A percentile compares a stretch with the other conserved stretches of the same genome.
phyloP scores from a whole-genome alignment of 2,329 filamentous ascomycete species.

The Penicillium aurantiogriseum region DNA sequence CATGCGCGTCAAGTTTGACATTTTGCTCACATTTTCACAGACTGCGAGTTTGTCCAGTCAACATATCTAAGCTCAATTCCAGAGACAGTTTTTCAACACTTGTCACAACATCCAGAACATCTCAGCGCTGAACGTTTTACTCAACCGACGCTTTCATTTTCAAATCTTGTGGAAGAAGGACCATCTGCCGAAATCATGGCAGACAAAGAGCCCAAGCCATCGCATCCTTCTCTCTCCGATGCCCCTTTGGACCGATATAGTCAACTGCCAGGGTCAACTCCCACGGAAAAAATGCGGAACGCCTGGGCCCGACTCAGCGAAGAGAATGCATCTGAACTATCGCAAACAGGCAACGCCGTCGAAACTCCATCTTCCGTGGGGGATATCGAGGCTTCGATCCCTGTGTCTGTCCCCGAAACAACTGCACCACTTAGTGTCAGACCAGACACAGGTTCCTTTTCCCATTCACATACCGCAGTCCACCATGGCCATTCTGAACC shows the following conservation, averaged over 20 bases:
- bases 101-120: not conserved
- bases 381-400: constrained; percentile 38
- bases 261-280: constrained; percentile 30
- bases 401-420: constrained; percentile 29
- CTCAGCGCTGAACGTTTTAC: not conserved
- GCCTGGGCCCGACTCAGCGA: constrained; percentile 31
- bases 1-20: not conserved
- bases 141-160: not conserved
- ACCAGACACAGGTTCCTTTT: constrained; percentile 29
- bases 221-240: not conserved
- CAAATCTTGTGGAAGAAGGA: not conserved
- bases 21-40: constrained; percentile 1
- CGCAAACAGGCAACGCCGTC: constrained; percentile 28
- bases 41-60: not conserved
- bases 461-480: constrained; percentile 25
- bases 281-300: constrained; percentile 34
- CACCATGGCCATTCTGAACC: constrained; percentile 24
- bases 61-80: constrained; percentile 1
- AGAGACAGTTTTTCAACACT: not conserved
- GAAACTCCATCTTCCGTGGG: constrained; percentile 44
- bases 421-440: constrained; percentile 39
- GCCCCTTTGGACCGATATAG: constrained; percentile 19
- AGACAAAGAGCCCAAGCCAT: constrained; percentile 13
- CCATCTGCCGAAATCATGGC: constrained; percentile 20
- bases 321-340: constrained; percentile 15